Evolutionary conservation across 768 basidiomycete genomes (phyloP).

Genomic region (Tricholoma saponaceum): DNA sequence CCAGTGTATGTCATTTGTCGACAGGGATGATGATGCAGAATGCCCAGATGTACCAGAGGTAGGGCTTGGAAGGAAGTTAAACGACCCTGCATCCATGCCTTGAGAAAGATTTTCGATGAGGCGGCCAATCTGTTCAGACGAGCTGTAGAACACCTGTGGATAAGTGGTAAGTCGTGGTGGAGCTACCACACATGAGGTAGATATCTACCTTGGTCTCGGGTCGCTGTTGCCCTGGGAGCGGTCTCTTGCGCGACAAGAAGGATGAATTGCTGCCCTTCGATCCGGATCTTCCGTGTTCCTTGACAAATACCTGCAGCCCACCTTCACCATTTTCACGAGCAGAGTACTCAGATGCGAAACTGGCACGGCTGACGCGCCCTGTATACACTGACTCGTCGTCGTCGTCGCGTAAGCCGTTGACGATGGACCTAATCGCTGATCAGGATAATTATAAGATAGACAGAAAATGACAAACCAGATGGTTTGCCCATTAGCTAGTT

Average conservation of each 20-base stretch:
- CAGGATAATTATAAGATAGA: constrained; percentile 9
- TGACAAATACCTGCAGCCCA: constrained; percentile 67
- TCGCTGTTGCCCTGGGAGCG: constrained; percentile 47
- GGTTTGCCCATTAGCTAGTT: constrained; percentile 84
- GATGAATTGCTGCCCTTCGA: constrained; percentile 68
- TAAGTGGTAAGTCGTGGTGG: constrained; percentile 23
- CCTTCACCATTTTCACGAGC: constrained; percentile 45
- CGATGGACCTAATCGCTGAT: constrained; percentile 58
- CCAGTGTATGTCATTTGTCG: constrained; percentile 60
- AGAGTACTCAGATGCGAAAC: constrained; percentile 75
- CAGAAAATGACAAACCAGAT: constrained; percentile 57
- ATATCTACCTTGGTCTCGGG: constrained; percentile 80
- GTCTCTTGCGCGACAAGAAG: constrained; percentile 58
- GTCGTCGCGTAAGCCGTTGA: constrained; percentile 78
- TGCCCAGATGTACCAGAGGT: constrained; percentile 48
- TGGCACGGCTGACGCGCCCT: constrained; percentile 65
- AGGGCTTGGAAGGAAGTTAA: constrained; percentile 54
- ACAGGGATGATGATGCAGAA: constrained; percentile 62
- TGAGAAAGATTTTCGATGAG: constrained; percentile 81
- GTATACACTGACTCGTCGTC: constrained; percentile 68
- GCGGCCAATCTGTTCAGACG: constrained; percentile 74
- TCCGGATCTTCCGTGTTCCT: constrained; percentile 63
- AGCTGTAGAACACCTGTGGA: constrained; percentile 68
- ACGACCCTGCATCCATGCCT: constrained; percentile 78
- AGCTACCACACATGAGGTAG: constrained; percentile 3